Conservation (phyloP, 352 stramenopile species). For the Globisporangium carolinianum region DNA sequence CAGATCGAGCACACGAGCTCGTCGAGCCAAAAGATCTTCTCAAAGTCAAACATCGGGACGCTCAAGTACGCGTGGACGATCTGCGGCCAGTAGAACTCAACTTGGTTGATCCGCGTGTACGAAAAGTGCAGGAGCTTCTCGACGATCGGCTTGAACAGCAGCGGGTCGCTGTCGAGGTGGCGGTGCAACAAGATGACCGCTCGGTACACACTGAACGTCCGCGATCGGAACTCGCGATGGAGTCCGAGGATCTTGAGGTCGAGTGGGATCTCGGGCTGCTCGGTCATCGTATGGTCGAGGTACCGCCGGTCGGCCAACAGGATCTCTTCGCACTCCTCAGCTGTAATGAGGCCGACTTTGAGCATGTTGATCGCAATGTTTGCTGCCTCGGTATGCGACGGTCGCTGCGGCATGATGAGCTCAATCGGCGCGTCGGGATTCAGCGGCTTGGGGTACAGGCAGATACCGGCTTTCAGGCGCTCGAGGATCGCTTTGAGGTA, state of each 20-base stretch:
- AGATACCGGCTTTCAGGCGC: conserved; percentile 80
- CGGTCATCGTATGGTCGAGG: conserved; percentile 70
- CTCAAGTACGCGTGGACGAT: conserved; percentile 86
- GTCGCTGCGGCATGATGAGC: conserved; percentile 83
- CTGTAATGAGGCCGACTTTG: conserved; percentile 76
- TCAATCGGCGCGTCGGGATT: conserved; percentile 82
- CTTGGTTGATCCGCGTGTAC: conserved; percentile 86
- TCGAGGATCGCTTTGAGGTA: conserved; percentile 83
- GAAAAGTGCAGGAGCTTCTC: conserved; percentile 81
- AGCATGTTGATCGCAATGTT: conserved; percentile 86
- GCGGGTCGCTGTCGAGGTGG: conserved; percentile 76
- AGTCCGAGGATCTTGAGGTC: conserved; percentile 82
- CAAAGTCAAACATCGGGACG: conserved; percentile 86
- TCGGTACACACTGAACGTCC: conserved; percentile 76
- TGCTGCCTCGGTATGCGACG: conserved; percentile 68
- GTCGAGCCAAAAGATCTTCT: conserved; percentile 88
- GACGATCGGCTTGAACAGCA: conserved; percentile 85
- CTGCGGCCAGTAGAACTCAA: conserved; percentile 90
- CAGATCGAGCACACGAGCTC: conserved; percentile 85
- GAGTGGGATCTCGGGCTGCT: conserved; percentile 80
- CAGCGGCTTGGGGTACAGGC: conserved; percentile 78
- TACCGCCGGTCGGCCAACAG: conserved; percentile 77
- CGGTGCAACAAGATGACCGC: conserved; percentile 82
- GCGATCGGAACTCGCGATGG: conserved; percentile 81
- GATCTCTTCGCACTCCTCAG: conserved; percentile 85